Conservation (phyloP, 768 basidiomycete genomes). For the Favolaschia claudopus region DNA sequence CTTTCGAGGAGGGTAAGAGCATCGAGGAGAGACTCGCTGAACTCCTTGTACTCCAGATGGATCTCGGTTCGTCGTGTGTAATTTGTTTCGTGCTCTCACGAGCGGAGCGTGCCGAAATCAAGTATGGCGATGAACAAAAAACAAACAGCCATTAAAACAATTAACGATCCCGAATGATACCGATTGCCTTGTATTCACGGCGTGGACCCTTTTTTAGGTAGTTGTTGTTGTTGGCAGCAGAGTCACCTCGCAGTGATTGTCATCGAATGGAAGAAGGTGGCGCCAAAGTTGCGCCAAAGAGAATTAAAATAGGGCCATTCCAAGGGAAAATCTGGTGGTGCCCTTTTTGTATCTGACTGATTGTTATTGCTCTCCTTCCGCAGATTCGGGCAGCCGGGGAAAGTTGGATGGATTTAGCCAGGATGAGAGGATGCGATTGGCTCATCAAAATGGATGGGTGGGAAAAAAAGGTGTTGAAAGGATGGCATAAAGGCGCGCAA, state of each 20-base stretch:
- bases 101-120: conserved; percentile 10
- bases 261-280: conserved; percentile 16
- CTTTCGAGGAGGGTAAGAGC: too few relatives aligned
- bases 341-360: conserved; percentile 23
- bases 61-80: conserved; percentile 11
- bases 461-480: conserved; percentile 9
- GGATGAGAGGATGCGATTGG: conserved; percentile 16
- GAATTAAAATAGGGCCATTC: conserved; percentile 25
- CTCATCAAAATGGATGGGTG: conserved; percentile 25
- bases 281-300: too few relatives aligned
- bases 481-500: conserved; percentile 18
- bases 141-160: conserved; percentile 10
- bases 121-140: conserved; percentile 3
- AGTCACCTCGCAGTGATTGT: conserved; percentile 18
- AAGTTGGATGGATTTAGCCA: conserved; percentile 11
- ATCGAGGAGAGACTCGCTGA: neutral
- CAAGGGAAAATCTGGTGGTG: conserved; percentile 23
- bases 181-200: neutral
- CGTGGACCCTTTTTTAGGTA: too few relatives aligned
- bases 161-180: conserved; percentile 1
- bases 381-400: conserved; percentile 23
- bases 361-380: conserved; percentile 18
- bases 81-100: conserved; percentile 12
- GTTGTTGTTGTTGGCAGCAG: neutral
- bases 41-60: conserved; percentile 6